These are phyloP conservation scores for Rugonectria rugulosa DNA, from an alignment of 2,329 filamentous ascomycete species.

Conservation along the genomic window DNA sequence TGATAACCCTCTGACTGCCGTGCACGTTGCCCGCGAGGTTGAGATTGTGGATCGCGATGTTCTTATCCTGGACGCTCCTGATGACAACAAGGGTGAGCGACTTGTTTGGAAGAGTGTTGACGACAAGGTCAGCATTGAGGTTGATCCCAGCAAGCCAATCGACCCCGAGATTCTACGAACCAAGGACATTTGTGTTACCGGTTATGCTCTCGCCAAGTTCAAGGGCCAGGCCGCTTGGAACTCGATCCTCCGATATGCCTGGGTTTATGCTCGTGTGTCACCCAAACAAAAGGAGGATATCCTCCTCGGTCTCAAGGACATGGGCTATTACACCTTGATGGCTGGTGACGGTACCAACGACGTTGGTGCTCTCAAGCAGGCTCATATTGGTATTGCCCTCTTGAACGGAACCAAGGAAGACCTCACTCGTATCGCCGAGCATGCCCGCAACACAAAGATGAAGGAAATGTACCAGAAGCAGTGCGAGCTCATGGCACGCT, in stretches of 20 bases:
- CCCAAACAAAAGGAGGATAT: slow-evolving; percentile 99
- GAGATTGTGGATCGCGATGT: slow-evolving; percentile 98
- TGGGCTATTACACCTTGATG: slow-evolving; percentile 98
- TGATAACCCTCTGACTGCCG: slow-evolving; percentile 95
- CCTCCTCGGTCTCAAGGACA: slow-evolving; percentile 92
- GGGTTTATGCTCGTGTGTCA: slow-evolving; percentile 98
- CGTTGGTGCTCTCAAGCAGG: slow-evolving; percentile 96
- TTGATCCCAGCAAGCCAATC: slow-evolving; percentile 82
- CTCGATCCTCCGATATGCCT: slow-evolving; percentile 84
- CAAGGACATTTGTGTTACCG: slow-evolving; percentile 95
- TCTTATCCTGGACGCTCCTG: slow-evolving; percentile 92
- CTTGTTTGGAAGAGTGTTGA: slow-evolving; percentile 96
- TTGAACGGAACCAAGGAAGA: slow-evolving; percentile 95
- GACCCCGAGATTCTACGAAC: slow-evolving; percentile 80
- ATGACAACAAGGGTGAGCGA: slow-evolving; percentile 83
- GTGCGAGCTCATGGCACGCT: slow-evolving; percentile 86
- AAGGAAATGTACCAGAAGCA: slow-evolving; percentile 99
- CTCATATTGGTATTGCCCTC: slow-evolving; percentile 94
- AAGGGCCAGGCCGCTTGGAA: slow-evolving; percentile 79
- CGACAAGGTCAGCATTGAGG: slow-evolving; percentile 84
- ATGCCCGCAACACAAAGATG: slow-evolving; percentile 94
- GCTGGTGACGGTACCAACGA: slow-evolving; percentile 98
- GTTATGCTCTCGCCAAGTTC: slow-evolving; percentile 91
- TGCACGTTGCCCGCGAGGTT: slow-evolving; percentile 93
- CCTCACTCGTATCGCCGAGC: slow-evolving; percentile 88